These are phyloP conservation scores for Candida glaebosa DNA, from an alignment of 805 yeast species.

Conservation along the genomic window DNA sequence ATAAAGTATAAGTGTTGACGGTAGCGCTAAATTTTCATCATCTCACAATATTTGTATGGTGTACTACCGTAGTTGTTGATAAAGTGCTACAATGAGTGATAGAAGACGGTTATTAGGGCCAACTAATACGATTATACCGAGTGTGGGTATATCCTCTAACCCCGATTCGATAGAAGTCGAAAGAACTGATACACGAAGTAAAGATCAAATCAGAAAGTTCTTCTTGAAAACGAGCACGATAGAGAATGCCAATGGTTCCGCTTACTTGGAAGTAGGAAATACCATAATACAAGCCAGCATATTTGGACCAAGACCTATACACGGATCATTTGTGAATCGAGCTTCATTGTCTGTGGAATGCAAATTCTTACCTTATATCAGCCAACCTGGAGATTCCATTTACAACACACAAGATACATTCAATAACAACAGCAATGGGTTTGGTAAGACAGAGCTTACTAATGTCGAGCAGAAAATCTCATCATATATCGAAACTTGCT, in stretches of 20 bases:
- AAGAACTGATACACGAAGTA: slow-evolving; percentile 1
- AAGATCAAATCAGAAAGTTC: slow-evolving; percentile 34
- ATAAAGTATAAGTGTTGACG: no score
- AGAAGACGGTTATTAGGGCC: slow-evolving; percentile 90
- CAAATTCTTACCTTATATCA: slow-evolving; percentile 48
- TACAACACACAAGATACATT: slow-evolving; percentile 19
- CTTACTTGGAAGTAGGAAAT: slow-evolving; percentile 67
- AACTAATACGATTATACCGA: slow-evolving; percentile 47
- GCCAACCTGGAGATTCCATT: slow-evolving; percentile 34
- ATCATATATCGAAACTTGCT: slow-evolving; percentile 49
- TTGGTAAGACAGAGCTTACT: slow-evolving; percentile 32
- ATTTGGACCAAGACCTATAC: slow-evolving; percentile 85
- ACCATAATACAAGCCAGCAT: slow-evolving; percentile 65
- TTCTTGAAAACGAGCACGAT: slow-evolving; percentile 64
- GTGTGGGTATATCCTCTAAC: slow-evolving; percentile 11
- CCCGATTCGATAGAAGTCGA: slow-evolving; percentile 3
- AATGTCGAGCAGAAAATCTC: slow-evolving; percentile 45
- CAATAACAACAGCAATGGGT: slow-evolving; percentile 12
- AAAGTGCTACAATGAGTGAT: slow-evolving; percentile 56
- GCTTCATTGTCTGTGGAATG: slow-evolving; percentile 65
- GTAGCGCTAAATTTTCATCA: neutral
- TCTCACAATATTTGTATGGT: no score
- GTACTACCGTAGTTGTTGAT: no score
- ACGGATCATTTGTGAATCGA: slow-evolving; percentile 65
- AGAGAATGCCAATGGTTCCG: slow-evolving; percentile 76